Evolutionary conservation across 805 yeast species (phyloP), one percentile per base, ranked within the genome.

Genomic region (Barnettozyma sucrosica): DNA sequence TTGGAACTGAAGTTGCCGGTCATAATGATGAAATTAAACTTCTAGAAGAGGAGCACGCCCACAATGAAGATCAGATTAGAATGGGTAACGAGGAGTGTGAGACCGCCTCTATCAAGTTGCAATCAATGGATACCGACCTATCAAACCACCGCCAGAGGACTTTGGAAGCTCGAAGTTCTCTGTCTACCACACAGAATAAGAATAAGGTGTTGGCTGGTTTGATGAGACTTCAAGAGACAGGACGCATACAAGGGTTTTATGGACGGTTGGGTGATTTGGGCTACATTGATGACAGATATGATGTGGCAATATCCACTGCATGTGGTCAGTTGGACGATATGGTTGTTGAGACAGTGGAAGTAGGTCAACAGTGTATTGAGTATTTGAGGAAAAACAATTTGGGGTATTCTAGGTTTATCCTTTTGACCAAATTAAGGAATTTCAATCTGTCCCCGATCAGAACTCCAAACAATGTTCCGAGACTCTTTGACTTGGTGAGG

Each of bases 181-280:
- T 82, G 10, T 69, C 78, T 2, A 76, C 68, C 19, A 68, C 70
- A 14, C 83, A 85, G 56, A 83, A 86, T 51, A 88, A 84, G 58
- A 86, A 78, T 55, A 77, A 80, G 49, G 95, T 93, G 5, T 70
- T 89, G 18, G 62, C 80, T 0, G 85, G 89, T 14, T 72, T 93
- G 47, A 69, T 73, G 49, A 77, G 84, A 52, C 67, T 93, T 34
- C 83, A 83, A 48, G 80, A 81, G 47, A 76, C 93, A 4, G 97
- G 97, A 6, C 75, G 96, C 56, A 77, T 95, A 21, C 69, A 70
- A 7, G 99, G 98, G 0, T 87, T 92, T 55, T 75, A 87, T 62
- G 99, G 98, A 0, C 73, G 97, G 52, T 68, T 93, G 14, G 99
- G 99, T 16, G 95, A 89, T 55, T 69, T 93, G 40, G 99, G 97